Conservation (phyloP, 208 protist species). For the Tritrichomonas foetus region DNA sequence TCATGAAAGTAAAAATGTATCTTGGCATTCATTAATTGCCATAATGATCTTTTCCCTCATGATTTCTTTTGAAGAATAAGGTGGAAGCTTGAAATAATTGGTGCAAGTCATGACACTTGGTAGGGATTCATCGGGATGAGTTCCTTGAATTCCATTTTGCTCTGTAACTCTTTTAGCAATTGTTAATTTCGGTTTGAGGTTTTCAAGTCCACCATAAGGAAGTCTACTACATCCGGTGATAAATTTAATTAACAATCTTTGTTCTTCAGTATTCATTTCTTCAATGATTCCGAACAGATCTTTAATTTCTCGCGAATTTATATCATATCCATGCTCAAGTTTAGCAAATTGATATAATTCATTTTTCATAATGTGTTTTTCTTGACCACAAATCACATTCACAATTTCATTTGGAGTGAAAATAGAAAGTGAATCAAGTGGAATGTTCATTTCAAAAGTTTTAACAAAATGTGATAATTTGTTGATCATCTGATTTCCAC, state of each 20-base stretch:
- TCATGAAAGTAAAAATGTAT: not conserved
- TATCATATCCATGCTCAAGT: not conserved
- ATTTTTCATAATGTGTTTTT: not conserved
- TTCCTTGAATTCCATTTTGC: not conserved
- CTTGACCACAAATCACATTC: not conserved
- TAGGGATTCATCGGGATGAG: not conserved
- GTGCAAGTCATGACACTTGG: constrained; percentile 11
- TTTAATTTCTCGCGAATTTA: not conserved
- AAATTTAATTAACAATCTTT: not conserved
- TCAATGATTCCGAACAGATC: not conserved
- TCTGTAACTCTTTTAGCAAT: constrained; percentile 5
- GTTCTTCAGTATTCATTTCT: not conserved
- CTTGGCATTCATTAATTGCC: not conserved
- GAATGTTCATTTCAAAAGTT: not conserved
- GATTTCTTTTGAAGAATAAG: not conserved
- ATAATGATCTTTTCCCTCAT: constrained; percentile 19
- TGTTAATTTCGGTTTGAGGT: not conserved
- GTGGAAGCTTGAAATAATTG: constrained; percentile 1
- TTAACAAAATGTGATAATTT: not conserved
- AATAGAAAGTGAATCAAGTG: not conserved
- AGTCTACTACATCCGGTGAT: not conserved
- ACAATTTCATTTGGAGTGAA: not conserved
- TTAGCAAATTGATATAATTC: not conserved
- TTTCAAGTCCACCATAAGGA: not conserved
- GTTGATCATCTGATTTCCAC: not conserved